A percentile compares a stretch with the other conserved stretches of the same genome.
Evolutionary conservation across 2,329 filamentous ascomycete genomes (phyloP).

Genomic region (Erysiphe neolycopersici): DNA sequence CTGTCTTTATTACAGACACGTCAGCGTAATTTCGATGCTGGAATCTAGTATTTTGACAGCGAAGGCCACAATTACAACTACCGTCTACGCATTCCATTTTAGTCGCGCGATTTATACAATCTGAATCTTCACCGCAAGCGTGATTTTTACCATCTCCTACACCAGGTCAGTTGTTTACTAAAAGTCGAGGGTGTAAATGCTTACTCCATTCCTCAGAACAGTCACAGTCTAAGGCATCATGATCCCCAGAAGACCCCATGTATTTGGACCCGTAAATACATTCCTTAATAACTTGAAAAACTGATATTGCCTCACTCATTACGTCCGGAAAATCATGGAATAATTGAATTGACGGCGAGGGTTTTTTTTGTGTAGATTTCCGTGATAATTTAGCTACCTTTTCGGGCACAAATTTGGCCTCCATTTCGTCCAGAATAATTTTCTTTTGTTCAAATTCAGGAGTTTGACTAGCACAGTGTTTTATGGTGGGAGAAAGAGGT

Average conservation of each 20-base stretch:
- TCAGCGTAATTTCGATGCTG: slow-evolving; percentile 70
- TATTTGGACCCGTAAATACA: slow-evolving; percentile 83
- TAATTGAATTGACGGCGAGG: slow-evolving; percentile 33
- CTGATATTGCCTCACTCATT: slow-evolving; percentile 45
- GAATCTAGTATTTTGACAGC: slow-evolving; percentile 87
- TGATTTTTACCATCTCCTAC: slow-evolving; percentile 39
- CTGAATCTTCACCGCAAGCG: slow-evolving; percentile 85
- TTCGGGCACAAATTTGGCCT: slow-evolving; percentile 15
- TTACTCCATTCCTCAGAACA: slow-evolving; percentile 87
- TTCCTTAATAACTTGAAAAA: slow-evolving; percentile 57
- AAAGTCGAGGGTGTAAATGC: slow-evolving; percentile 15
- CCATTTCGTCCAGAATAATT: slow-evolving; percentile 16
- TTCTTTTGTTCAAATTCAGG: slow-evolving; percentile 21
- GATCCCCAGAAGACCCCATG: slow-evolving; percentile 60
- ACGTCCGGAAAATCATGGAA: slow-evolving; percentile 54
- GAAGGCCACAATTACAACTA: slow-evolving; percentile 64
- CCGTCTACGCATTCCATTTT: slow-evolving; percentile 81
- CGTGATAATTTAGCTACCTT: slow-evolving; percentile 45
- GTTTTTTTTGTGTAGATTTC: slow-evolving; percentile 44
- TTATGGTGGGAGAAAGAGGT: slow-evolving; percentile 9
- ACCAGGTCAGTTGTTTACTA: slow-evolving; percentile 12
- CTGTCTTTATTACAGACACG: slow-evolving; percentile 88
- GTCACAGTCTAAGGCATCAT: slow-evolving; percentile 79
- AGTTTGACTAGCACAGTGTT: slow-evolving; percentile 6
- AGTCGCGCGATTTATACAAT: slow-evolving; percentile 94